These are phyloP conservation scores for Solanum paucissectum DNA, from an alignment of 257 asterid species.

Conservation along the genomic window DNA sequence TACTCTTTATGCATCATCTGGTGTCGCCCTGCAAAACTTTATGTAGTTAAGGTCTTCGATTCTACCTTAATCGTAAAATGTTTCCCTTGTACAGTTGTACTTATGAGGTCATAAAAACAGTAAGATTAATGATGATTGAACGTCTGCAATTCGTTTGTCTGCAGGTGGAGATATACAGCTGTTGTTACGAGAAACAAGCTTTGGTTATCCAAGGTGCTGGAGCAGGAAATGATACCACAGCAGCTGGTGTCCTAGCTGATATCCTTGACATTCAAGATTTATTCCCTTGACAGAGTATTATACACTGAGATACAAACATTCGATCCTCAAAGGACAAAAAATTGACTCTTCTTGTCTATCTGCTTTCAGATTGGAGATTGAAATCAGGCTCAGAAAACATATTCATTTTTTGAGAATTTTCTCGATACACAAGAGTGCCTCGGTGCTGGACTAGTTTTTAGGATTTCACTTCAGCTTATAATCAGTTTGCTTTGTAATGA, in stretches of 20 bases:
- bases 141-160: no score
- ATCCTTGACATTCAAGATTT: constrained; percentile 80
- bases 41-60: not conserved
- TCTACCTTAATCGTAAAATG: not conserved
- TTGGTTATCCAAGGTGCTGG: constrained; percentile 96
- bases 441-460: no score
- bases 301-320: no score
- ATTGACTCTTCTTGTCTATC: not conserved
- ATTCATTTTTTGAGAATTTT: no score
- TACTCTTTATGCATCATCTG: not conserved
- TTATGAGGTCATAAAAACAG: not conserved
- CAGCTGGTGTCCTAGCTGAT: constrained; percentile 94
- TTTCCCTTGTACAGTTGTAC: not conserved
- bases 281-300: constrained; percentile 2
- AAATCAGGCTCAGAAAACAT: no score
- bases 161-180: constrained; percentile 56
- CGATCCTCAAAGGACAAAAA: no score
- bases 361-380: no score
- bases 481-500: no score
- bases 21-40: not conserved
- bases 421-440: no score
- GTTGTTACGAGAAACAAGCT: constrained; percentile 65
- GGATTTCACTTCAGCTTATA: no score
- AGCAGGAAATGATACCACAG: constrained; percentile 92
- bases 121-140: no score